These are phyloP conservation scores for Phytopythium sindhum DNA, from an alignment of 352 stramenopile genomes.

Conservation along the genomic window DNA sequence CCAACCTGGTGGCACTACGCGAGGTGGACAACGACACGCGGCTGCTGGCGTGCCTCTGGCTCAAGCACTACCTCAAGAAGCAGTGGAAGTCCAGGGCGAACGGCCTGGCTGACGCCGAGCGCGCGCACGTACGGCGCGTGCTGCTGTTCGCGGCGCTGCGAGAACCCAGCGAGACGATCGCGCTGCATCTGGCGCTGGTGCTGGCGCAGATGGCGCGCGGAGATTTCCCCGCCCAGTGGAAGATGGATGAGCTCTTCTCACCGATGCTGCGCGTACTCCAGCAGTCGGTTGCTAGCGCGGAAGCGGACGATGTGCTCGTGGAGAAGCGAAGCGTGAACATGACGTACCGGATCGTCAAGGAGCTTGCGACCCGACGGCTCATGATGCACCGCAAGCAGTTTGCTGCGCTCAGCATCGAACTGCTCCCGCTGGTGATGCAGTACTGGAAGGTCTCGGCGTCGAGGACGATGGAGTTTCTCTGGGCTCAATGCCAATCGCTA, in stretches of 20 bases:
- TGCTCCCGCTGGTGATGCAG: constrained; percentile 55
- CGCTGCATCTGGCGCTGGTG: constrained; percentile 61
- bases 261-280: constrained; percentile 52
- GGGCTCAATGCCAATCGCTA: constrained; percentile 14
- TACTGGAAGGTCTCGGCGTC: constrained; percentile 45
- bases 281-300: constrained; percentile 8
- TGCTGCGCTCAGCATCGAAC: constrained; percentile 57
- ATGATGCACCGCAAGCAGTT: constrained; percentile 84
- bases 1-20: constrained; percentile 21
- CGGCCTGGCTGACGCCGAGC: constrained; percentile 38
- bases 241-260: constrained; percentile 60
- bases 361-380: constrained; percentile 70
- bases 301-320: constrained; percentile 4
- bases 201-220: constrained; percentile 63
- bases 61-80: constrained; percentile 69
- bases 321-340: constrained; percentile 53
- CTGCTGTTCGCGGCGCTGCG: constrained; percentile 67
- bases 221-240: constrained; percentile 75
- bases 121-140: constrained; percentile 35
- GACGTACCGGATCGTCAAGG: constrained; percentile 75
- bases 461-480: constrained; percentile 31
- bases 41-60: constrained; percentile 68
- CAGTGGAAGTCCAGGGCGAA: constrained; percentile 34
- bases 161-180: constrained; percentile 51
- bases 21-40: constrained; percentile 45